A percentile compares a stretch with the other conserved stretches of the same genome.
Evolutionary conservation across 208 protist species (phyloP).

Genomic region (Trypanosoma avium): DNA sequence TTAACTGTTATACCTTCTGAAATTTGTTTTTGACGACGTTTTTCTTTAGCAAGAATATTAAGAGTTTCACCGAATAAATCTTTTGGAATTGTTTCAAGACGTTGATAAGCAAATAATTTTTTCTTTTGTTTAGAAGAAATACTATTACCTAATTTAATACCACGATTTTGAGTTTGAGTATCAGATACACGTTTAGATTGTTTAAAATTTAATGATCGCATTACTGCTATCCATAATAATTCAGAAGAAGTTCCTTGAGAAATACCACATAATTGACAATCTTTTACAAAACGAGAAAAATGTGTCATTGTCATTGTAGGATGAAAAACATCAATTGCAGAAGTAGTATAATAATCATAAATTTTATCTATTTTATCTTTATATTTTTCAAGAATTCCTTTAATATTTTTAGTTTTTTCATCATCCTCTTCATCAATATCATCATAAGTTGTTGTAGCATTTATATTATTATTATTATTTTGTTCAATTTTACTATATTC

Average conservation of each 20-base stretch:
- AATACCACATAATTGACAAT: constrained; percentile 34
- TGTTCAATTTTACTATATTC: not conserved
- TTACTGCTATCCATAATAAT: constrained; percentile 63
- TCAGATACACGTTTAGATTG: constrained; percentile 7
- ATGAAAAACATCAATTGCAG: constrained; percentile 32
- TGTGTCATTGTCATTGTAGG: constrained; percentile 47
- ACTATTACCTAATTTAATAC: constrained; percentile 15
- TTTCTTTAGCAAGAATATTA: constrained; percentile 27
- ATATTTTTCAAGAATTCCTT: constrained; percentile 29
- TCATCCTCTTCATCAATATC: constrained; percentile 21
- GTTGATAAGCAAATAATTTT: constrained; percentile 37
- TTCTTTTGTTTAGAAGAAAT: not conserved
- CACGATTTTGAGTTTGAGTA: constrained; percentile 5
- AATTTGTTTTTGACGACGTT: constrained; percentile 3
- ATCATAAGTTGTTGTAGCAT: not conserved
- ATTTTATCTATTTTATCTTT: constrained; percentile 33
- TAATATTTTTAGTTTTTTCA: constrained; percentile 7
- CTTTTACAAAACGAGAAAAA: constrained; percentile 52
- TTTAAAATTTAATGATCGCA: constrained; percentile 33
- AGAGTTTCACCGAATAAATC: constrained; percentile 32
- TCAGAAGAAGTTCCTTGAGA: constrained; percentile 38
- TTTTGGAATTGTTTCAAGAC: constrained; percentile 30
- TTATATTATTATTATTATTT: not conserved
- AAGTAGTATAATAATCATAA: constrained; percentile 58
- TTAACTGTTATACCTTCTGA: constrained; percentile 11